These are phyloP conservation scores for Suhomyces anneliseae DNA, from an alignment of 1,139 yeast species.

Conservation along the genomic window DNA sequence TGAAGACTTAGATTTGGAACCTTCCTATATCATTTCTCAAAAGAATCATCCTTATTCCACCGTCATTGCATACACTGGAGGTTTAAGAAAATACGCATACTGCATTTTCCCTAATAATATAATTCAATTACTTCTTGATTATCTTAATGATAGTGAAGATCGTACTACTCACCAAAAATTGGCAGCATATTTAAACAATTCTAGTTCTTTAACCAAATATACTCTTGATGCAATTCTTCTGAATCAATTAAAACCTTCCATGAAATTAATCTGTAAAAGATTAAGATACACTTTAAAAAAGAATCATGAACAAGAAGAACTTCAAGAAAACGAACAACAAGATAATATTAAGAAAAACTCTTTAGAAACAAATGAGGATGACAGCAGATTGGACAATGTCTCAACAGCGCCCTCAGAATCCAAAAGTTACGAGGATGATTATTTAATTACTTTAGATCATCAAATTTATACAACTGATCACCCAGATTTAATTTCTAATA, in stretches of 20 bases:
- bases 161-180: slow-evolving; percentile 4
- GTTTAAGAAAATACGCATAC: slow-evolving; percentile 42
- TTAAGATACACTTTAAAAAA: slow-evolving; percentile 46
- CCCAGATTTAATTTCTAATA: slow-evolving; percentile 15
- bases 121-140: slow-evolving; percentile 23
- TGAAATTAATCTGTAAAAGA: slow-evolving; percentile 46
- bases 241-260: slow-evolving; percentile 48
- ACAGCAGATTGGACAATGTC: not conserved
- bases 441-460: slow-evolving; percentile 34
- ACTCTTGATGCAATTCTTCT: slow-evolving; percentile 41
- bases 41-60: slow-evolving; percentile 26
- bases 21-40: slow-evolving; percentile 37
- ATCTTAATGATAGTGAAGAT: slow-evolving; percentile 28
- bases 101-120: slow-evolving; percentile 40
- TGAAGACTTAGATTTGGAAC: slow-evolving; percentile 22
- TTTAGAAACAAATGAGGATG: slow-evolving; percentile 4
- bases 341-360: slow-evolving; percentile 6
- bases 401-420: slow-evolving; percentile 1
- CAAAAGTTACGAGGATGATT: slow-evolving; percentile 33
- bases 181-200: slow-evolving; percentile 12
- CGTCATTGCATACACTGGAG: slow-evolving; percentile 42
- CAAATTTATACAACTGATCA: slow-evolving; percentile 39
- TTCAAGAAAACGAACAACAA: slow-evolving; percentile 6
- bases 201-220: slow-evolving; percentile 24
- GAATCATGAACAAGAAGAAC: slow-evolving; percentile 19